Conservation (phyloP, 2,329 filamentous ascomycete species). For the Xylariaceae sp. region DNA sequence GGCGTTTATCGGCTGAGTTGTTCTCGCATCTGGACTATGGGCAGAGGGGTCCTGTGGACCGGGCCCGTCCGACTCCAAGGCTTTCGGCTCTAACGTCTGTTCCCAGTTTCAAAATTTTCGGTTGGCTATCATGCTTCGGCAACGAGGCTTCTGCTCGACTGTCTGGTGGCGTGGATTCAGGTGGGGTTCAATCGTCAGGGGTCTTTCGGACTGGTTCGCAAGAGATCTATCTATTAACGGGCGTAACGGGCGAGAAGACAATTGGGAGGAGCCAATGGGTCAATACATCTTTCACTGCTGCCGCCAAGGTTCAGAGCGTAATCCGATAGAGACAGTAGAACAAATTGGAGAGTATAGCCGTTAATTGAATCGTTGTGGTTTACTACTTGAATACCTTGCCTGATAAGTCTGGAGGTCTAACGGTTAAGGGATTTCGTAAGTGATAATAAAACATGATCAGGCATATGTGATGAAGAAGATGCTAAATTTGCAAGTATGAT, state of each 20-base stretch:
- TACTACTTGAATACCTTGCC: neutral
- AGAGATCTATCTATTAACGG: slow-evolving; percentile 1
- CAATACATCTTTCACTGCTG: slow-evolving; percentile 2
- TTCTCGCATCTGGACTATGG: slow-evolving; percentile 30
- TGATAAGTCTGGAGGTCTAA: neutral
- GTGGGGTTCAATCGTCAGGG: neutral
- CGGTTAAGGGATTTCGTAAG: too few relatives aligned
- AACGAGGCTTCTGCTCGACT: neutral
- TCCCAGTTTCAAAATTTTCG: neutral
- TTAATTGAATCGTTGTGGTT: neutral
- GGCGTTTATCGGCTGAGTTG: slow-evolving; percentile 31
- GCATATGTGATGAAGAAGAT: too few relatives aligned
- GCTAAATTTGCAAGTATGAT: too few relatives aligned
- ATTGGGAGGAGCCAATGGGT: neutral
- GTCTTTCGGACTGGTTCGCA: neutral
- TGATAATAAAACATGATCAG: too few relatives aligned
- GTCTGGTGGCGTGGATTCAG: neutral
- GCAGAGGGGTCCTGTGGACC: neutral
- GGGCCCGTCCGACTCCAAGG: neutral
- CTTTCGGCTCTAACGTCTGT: neutral
- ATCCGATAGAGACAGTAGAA: slow-evolving; percentile 1
- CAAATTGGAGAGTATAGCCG: slow-evolving; percentile 1
- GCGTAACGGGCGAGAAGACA: neutral
- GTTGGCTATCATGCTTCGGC: neutral
- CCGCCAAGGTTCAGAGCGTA: neutral